Conservation (phyloP, 257 asterid species). For the Avicennia marina region DNA sequence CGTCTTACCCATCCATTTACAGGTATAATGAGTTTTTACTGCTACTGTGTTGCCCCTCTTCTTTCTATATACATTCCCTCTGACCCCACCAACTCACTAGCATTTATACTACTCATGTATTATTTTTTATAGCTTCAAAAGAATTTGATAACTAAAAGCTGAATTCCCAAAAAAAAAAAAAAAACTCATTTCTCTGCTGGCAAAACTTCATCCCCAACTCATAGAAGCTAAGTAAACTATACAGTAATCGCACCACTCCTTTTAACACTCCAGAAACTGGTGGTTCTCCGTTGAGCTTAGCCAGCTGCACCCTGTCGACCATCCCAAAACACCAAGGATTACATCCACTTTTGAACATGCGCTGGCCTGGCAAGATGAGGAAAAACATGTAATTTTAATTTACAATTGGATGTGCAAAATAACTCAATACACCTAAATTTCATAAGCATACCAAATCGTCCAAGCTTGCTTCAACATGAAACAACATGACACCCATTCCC, state of each 20-base stretch:
- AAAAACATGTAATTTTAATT: slow-evolving; percentile 3
- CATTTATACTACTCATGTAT: slow-evolving; percentile 31
- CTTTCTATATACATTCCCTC: no score
- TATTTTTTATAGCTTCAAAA: slow-evolving; percentile 24
- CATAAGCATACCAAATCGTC: slow-evolving; percentile 78
- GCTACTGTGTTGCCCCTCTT: no score
- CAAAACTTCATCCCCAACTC: slow-evolving; percentile 62
- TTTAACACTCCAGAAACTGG: slow-evolving; percentile 54
- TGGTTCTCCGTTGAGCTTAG: slow-evolving; percentile 46
- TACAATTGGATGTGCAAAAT: not conserved
- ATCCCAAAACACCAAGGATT: slow-evolving; percentile 78
- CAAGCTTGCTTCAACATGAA: slow-evolving; percentile 70
- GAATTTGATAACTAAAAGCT: slow-evolving; percentile 23
- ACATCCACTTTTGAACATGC: slow-evolving; percentile 71
- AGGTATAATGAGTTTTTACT: no score
- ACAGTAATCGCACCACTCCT: slow-evolving; percentile 3
- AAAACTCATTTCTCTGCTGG: slow-evolving; percentile 22
- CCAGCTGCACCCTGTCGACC: slow-evolving; percentile 97
- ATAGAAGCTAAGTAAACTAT: no score
- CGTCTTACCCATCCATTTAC: no score
- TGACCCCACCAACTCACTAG: slow-evolving; percentile 22
- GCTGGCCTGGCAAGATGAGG: slow-evolving; percentile 34
- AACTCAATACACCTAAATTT: no score
- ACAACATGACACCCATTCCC: slow-evolving; percentile 77
- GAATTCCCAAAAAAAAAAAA: slow-evolving; percentile 17